phyloP scores from a whole-genome alignment of 2,329 filamentous ascomycete genomes.

The Dothideomycetes sp. region DNA sequence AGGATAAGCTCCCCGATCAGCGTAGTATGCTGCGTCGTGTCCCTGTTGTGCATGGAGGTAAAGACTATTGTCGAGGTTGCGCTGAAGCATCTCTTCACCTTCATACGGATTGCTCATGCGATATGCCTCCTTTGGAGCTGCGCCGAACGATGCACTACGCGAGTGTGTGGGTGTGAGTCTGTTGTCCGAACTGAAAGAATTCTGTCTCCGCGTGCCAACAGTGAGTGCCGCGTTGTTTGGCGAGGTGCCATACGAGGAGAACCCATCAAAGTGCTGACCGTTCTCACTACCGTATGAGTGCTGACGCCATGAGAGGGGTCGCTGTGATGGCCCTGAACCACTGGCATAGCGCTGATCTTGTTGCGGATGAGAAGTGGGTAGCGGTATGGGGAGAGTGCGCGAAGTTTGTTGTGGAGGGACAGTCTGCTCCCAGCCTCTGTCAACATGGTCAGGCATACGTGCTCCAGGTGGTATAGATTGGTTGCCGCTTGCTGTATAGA shows the following conservation, averaged over 20 bases:
- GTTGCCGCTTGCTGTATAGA: not conserved
- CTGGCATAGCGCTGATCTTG: not conserved
- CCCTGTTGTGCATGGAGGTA: too few species aligned
- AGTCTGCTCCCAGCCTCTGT: not conserved
- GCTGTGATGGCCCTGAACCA: not conserved
- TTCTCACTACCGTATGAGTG: not conserved
- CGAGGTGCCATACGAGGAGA: not conserved
- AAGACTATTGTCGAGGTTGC: not conserved
- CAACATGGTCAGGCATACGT: not conserved
- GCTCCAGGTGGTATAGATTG: not conserved
- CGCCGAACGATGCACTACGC: not conserved
- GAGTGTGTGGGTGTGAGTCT: constrained; percentile 3
- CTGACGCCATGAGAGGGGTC: not conserved
- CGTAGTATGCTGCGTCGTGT: too few species aligned
- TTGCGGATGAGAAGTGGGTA: not conserved
- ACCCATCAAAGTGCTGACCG: not conserved
- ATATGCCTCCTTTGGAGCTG: not conserved
- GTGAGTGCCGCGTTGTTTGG: not conserved
- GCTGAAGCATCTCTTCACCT: not conserved
- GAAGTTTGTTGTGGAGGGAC: not conserved
- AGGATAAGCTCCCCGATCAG: too few species aligned
- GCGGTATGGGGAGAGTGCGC: too few species aligned
- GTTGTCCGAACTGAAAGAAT: too few species aligned
- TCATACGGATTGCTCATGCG: not conserved
- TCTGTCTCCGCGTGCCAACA: not conserved